Evolutionary conservation across 1,284 basidiomycete species (phyloP).

Genomic region (Moesziomyces antarcticus): DNA sequence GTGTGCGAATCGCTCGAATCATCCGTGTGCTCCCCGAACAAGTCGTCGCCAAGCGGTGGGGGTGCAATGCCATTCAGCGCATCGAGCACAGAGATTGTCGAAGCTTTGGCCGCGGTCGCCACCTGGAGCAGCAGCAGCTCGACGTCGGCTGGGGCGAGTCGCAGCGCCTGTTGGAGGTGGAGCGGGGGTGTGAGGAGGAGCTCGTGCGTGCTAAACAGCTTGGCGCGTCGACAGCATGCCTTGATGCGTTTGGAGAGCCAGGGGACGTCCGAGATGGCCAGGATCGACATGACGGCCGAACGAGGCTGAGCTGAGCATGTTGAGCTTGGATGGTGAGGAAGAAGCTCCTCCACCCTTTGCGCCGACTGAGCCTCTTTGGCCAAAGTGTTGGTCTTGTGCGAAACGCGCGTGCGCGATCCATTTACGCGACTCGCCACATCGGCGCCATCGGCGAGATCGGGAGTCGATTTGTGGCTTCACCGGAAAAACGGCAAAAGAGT

Average conservation of each 20-base stretch:
- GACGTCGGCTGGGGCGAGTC: constrained; percentile 15
- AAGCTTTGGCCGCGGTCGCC: constrained; percentile 24
- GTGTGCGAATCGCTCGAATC: constrained; percentile 7
- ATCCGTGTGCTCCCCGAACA: constrained; percentile 13
- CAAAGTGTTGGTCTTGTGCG: constrained; percentile 10
- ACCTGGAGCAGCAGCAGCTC: constrained; percentile 28
- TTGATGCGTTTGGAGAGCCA: constrained; percentile 46
- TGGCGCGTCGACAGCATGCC: constrained; percentile 43
- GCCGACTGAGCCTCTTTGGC: no score
- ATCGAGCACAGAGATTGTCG: constrained; percentile 29
- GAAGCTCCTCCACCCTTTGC: no score
- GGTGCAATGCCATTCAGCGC: constrained; percentile 20
- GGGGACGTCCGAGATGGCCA: constrained; percentile 35
- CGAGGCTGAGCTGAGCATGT: not conserved
- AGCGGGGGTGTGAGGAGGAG: constrained; percentile 28
- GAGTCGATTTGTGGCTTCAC: not conserved
- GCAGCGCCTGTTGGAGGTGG: constrained; percentile 28
- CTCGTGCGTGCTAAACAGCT: constrained; percentile 40
- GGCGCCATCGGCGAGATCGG: not conserved
- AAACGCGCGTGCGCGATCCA: not conserved
- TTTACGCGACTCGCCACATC: constrained; percentile 1
- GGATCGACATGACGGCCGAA: constrained; percentile 17
- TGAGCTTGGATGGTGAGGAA: not conserved
- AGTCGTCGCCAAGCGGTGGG: not conserved
- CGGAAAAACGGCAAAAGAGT: no score